A percentile compares a stretch with the other conserved stretches of the same genome.
Evolutionary conservation across 768 basidiomycete species (phyloP).

Genomic region (Trichaptum fuscoviolaceum): DNA sequence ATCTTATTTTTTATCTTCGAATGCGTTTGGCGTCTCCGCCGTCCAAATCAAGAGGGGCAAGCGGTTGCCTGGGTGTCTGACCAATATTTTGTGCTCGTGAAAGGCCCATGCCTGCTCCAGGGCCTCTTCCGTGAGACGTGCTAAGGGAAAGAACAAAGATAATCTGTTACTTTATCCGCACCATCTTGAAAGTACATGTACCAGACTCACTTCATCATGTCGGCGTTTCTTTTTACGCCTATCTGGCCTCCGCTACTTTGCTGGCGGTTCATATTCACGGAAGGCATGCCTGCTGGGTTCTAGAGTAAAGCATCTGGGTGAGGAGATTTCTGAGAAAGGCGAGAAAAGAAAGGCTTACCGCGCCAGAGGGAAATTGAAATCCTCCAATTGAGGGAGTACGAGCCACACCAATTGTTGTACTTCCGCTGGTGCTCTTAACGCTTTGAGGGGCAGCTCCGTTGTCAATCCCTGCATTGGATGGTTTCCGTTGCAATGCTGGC

Average conservation of each 20-base stretch:
- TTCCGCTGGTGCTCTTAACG: too few relatives aligned
- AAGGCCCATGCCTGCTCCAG: background rate
- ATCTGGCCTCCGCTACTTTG: background rate
- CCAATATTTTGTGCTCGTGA: background rate
- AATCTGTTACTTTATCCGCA: too few relatives aligned
- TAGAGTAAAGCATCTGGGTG: constrained; percentile 6
- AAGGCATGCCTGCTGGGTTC: constrained; percentile 12
- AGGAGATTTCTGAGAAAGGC: background rate
- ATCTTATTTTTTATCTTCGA: constrained; percentile 2
- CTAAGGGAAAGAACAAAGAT: background rate
- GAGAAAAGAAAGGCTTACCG: background rate
- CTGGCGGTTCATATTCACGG: constrained; percentile 22
- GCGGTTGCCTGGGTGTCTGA: constrained; percentile 6
- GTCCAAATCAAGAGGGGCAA: constrained; percentile 8
- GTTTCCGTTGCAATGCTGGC: background rate
- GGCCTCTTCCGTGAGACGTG: background rate
- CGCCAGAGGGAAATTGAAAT: background rate
- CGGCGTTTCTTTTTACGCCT: constrained; percentile 21
- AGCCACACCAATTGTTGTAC: too few relatives aligned
- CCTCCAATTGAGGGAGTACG: background rate
- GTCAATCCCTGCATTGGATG: background rate
- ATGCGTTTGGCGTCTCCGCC: background rate
- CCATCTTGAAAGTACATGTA: too few relatives aligned
- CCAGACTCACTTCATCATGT: constrained; percentile 25
- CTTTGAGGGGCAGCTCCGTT: too few relatives aligned